Evolutionary conservation across 2,329 filamentous ascomycete genomes (phyloP), one percentile per base, ranked within the genome.

Genomic region (Epichloe sylvatica): DNA sequence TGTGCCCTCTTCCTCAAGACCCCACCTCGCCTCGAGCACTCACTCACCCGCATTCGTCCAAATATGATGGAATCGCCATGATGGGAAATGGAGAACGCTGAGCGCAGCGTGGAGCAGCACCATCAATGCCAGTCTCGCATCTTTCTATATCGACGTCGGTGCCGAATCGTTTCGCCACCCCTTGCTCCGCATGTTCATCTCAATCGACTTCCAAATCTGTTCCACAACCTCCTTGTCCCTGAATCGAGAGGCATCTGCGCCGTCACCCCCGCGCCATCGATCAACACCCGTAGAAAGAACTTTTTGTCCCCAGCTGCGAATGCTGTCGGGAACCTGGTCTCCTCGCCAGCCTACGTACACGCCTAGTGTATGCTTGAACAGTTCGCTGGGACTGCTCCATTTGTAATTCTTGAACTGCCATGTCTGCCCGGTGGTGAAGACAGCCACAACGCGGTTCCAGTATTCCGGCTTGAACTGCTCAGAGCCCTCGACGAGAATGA

Each of bases 381-480:
- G 74, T 62, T 97, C 92, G 13, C 81, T 77, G 0, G 92, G 86
- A 50, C 84, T 83, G 57, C 83, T 83, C 88, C 92, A 98, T 68
- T 94, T 95, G 77, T 98, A 98, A 57, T 81, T 86, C 70, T 96
- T 95, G 71, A 98, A 98, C 69, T 98, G 92, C 92, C 92, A 98
- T 9, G 84, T 82, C 70, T 98, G 92, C 35, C 92, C 92, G 0
- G 92, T 98, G 0, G 92, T 98, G 70, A 98, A 97, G 51, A 98
- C 90, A 12, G 86, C 92, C 2, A 96, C 92, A 6, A 98, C 85
- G 47, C 90, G 83, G 60, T 83, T 83, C 92, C 92, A 98, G 72
- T 97, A 96, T 63, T 97, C 90, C 0, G 92, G 92, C 66, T 95
- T 94, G 77, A 98, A 98, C 65, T 92, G 85, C 62, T 94, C 84